Conservation (phyloP, 805 yeast genomes). For the Candida fluviatilis region DNA sequence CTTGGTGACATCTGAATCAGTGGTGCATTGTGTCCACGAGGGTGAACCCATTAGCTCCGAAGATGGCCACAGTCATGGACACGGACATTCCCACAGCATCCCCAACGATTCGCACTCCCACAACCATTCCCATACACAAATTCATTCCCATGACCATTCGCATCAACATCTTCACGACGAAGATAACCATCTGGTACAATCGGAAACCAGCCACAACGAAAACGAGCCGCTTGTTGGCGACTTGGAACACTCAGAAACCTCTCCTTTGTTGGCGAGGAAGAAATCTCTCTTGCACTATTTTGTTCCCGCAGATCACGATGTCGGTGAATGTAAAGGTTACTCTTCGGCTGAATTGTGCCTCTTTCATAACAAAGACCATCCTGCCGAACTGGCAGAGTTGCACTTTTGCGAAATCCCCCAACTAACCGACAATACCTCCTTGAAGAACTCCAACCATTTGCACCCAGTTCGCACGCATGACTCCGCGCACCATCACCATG, state of each 20-base stretch:
- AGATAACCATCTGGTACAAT: constrained; percentile 7
- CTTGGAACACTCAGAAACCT: constrained; percentile 10
- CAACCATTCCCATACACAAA: constrained; percentile 2
- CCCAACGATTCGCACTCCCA: constrained; percentile 9
- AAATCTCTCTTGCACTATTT: constrained; percentile 26
- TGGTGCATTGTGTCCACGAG: constrained; percentile 81
- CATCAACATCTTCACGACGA: constrained; percentile 17
- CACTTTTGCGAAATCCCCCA: constrained; percentile 42
- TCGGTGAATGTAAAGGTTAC: constrained; percentile 49
- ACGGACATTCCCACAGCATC: constrained; percentile 12
- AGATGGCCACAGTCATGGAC: constrained; percentile 2
- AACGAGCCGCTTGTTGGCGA: constrained; percentile 5
- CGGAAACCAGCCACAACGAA: constrained; percentile 15
- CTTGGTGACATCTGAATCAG: constrained; percentile 69
- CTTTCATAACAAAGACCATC: constrained; percentile 7
- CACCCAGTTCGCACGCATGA: constrained; percentile 8
- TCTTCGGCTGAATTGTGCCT: constrained; percentile 37
- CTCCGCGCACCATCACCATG: constrained; percentile 60
- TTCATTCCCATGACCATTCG: constrained; percentile 7
- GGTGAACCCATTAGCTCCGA: constrained; percentile 19
- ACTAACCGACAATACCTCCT: constrained; percentile 8
- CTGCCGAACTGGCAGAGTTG: constrained; percentile 11
- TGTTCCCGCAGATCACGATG: constrained; percentile 16
- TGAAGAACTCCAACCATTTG: constrained; percentile 1
- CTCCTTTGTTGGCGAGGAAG: constrained; percentile 14